These are phyloP conservation scores for Cardamine resedifolia DNA, from an alignment of 345 rosid genomes.

Conservation along the genomic window DNA sequence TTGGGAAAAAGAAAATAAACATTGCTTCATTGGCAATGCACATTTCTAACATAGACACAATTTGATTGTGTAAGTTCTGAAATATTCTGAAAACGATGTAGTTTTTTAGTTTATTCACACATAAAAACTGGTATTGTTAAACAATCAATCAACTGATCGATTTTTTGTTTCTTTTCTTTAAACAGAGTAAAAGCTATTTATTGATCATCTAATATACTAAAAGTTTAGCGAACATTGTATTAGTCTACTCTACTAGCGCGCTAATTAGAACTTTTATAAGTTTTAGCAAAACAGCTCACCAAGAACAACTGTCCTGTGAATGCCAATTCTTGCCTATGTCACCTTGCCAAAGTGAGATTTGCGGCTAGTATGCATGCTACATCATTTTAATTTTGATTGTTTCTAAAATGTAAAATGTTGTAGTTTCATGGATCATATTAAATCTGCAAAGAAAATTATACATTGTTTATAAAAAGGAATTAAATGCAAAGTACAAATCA, in stretches of 20 bases:
- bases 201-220: background rate
- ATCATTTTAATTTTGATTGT: background rate
- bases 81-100: background rate
- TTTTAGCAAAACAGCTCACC: background rate
- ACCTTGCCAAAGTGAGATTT: background rate
- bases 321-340: background rate
- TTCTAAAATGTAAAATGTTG: background rate
- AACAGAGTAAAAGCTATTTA: background rate
- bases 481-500: background rate
- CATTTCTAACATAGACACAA: background rate
- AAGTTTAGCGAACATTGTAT: background rate
- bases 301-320: background rate
- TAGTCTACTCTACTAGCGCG: background rate
- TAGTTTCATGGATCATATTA: background rate
- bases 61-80: background rate
- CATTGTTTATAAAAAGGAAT: background rate
- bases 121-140: background rate
- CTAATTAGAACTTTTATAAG: background rate
- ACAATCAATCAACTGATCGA: background rate
- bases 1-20: background rate
- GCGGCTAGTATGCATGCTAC: background rate
- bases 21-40: conserved; percentile 10
- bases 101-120: background rate
- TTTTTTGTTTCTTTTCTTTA: background rate
- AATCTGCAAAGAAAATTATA: background rate